Percentiles rank a stretch among this genome's conserved stretches.
Evolutionary conservation across 805 yeast genomes (phyloP).

Genomic region (Teunomyces aglyptinius): DNA sequence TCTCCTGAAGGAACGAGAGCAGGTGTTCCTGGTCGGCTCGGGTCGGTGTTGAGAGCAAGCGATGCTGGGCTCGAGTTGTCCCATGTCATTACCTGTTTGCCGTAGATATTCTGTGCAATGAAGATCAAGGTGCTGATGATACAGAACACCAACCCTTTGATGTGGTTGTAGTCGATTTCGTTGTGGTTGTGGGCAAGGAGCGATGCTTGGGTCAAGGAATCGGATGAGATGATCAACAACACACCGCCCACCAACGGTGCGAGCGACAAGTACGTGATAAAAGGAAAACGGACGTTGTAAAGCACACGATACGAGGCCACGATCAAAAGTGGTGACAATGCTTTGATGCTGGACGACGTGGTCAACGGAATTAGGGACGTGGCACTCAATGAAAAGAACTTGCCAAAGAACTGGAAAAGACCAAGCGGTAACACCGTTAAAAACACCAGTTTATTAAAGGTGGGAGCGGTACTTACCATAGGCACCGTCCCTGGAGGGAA

Average conservation of each 20-base stretch:
- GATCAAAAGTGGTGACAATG: conserved; percentile 61
- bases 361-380: conserved; percentile 66
- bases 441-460: conserved; percentile 31
- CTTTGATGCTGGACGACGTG: conserved; percentile 68
- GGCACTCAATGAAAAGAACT: conserved; percentile 60
- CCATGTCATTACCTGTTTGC: conserved; percentile 70
- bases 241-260: conserved; percentile 55
- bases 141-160: conserved; percentile 68
- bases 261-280: conserved; percentile 50
- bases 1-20: neutral
- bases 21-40: neutral
- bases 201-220: conserved; percentile 14
- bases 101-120: conserved; percentile 84
- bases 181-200: conserved; percentile 10
- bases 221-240: conserved; percentile 43
- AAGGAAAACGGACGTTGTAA: conserved; percentile 51
- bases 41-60: conserved; percentile 25
- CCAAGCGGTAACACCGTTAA: conserved; percentile 60
- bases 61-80: conserved; percentile 35
- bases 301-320: conserved; percentile 53
- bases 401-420: conserved; percentile 63
- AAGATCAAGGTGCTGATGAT: conserved; percentile 67
- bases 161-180: conserved; percentile 28
- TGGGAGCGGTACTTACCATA: conserved; percentile 18
- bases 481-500: conserved; percentile 63